Evolutionary conservation across 1,284 basidiomycete species (phyloP), one percentile per base, ranked within the genome.

Genomic region (Ustilago esculenta): DNA sequence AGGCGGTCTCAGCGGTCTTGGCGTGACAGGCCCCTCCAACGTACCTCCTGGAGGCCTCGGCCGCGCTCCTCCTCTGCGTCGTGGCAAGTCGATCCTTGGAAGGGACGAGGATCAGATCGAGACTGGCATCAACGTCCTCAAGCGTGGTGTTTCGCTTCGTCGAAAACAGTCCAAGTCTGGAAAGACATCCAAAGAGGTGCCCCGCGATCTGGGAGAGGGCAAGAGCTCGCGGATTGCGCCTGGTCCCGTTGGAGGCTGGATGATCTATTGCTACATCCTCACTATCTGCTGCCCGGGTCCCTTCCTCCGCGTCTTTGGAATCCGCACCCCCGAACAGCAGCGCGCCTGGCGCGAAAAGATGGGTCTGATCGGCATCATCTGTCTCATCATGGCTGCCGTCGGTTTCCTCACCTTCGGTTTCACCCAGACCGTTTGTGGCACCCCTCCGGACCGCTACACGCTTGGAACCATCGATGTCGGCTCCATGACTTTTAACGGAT

Each of bases 371-470:
- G 85, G 86, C 68, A 87, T 98, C 83, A 92, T 96, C 75, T 81
- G 87, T 15, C 8, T 83, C 18, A 87, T 94, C 71, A 98, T 98
- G 95, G 90, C 90, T 20, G 87, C 86, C 42, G 96, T 99, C 80
- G 95, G 94, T 83, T 98, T 94, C 87, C 86, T 99, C 81, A 98
- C 95, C 2, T 99, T 99, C 84, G 95, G 96, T n/a, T 99, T 99
- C 85, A 98, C 94, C 4, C 88, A 94, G 59, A 72, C 89, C 47
- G 94, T 98, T 30, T 98, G 95, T 82, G 92, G 93, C 33, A 90
- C 85, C 37, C 90, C 92, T 18, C 86, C 90, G 25, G 88, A 90
- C 50, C 89, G 92, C 15, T 94, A 88, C 85, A 88, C 90, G 70
- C 87, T 90, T 42, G 93, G 92, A 18, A 84, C 84, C 43, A 90